Percentiles rank a stretch among this genome's conserved stretches.
Evolutionary conservation across 2,329 filamentous ascomycete species (phyloP).

Genomic region (Penicillium polonicum): DNA sequence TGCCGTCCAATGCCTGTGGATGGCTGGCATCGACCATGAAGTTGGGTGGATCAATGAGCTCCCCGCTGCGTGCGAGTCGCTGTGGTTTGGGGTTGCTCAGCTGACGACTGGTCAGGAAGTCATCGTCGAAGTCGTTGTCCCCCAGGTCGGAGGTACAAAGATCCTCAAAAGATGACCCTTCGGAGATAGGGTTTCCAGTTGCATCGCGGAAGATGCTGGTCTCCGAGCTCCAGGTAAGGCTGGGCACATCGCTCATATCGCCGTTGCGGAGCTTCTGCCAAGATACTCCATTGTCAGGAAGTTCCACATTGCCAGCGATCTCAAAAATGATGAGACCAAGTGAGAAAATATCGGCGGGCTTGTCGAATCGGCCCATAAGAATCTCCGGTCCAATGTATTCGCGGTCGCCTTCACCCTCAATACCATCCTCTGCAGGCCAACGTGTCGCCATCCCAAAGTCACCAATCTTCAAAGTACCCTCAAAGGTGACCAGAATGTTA

Average conservation of each 20-base stretch:
- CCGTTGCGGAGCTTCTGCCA: constrained; percentile 90
- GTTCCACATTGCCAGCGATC: constrained; percentile 87
- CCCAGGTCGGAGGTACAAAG: constrained; percentile 45
- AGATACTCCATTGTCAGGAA: constrained; percentile 86
- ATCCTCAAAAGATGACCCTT: constrained; percentile 45
- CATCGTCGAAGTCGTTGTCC: constrained; percentile 46
- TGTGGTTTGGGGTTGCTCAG: constrained; percentile 26
- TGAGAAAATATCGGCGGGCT: constrained; percentile 89
- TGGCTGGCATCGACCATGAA: constrained; percentile 85
- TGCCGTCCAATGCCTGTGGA: constrained; percentile 72
- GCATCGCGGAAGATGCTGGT: constrained; percentile 72
- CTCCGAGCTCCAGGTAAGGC: constrained; percentile 74
- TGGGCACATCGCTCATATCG: constrained; percentile 84
- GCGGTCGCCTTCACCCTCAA: constrained; percentile 90
- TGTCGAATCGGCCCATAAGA: constrained; percentile 79
- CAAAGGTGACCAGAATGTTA: constrained; percentile 65
- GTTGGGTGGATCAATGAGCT: constrained; percentile 67
- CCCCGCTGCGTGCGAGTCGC: constrained; percentile 49
- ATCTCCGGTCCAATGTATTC: constrained; percentile 96
- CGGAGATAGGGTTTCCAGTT: constrained; percentile 64
- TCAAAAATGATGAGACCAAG: constrained; percentile 93
- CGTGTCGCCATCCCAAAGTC: constrained; percentile 71
- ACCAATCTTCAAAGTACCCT: constrained; percentile 64
- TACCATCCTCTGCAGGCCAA: constrained; percentile 72
- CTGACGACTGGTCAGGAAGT: constrained; percentile 33